Conservation (phyloP, 2,329 filamentous ascomycete genomes). For the Penicillium brevicompactum region DNA sequence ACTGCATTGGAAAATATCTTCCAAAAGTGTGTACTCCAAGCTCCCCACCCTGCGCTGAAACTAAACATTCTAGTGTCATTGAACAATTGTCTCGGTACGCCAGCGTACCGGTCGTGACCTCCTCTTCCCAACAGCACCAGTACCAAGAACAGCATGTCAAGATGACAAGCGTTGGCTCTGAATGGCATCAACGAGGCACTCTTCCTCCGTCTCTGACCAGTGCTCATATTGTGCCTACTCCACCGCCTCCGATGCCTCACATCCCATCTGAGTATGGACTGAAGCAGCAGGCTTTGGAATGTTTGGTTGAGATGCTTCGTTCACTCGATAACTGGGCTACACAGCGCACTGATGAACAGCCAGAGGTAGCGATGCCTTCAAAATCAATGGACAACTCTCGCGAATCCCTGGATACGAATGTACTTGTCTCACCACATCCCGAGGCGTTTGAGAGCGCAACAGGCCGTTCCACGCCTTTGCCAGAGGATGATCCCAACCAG, state of each 20-base stretch:
- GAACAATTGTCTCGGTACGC: conserved; percentile 90
- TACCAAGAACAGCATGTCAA: conserved; percentile 79
- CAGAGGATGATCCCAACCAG: conserved; percentile 89
- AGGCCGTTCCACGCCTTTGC: conserved; percentile 65
- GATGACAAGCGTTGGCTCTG: conserved; percentile 59
- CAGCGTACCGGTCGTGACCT: conserved; percentile 74
- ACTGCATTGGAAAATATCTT: conserved; percentile 95
- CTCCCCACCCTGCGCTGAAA: background rate
- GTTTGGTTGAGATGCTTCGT: conserved; percentile 81
- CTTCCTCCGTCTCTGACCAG: conserved; percentile 85
- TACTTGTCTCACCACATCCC: conserved; percentile 60
- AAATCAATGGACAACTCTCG: conserved; percentile 63
- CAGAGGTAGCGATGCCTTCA: conserved; percentile 49
- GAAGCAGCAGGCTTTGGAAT: conserved; percentile 86
- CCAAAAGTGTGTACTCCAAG: conserved; percentile 57
- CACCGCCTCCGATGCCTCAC: conserved; percentile 56
- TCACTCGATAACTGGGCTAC: conserved; percentile 93
- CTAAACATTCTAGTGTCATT: conserved; percentile 63
- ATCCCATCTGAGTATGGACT: conserved; percentile 88
- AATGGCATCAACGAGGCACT: conserved; percentile 86
- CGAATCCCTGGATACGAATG: conserved; percentile 72
- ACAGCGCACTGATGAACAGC: conserved; percentile 61
- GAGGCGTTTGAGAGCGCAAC: conserved; percentile 57
- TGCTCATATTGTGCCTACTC: conserved; percentile 65
- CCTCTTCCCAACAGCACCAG: conserved; percentile 75